Evolutionary conservation across 2,329 filamentous ascomycete genomes (phyloP), one percentile per base, ranked within the genome.

Genomic region (Sporothrix luriei): DNA sequence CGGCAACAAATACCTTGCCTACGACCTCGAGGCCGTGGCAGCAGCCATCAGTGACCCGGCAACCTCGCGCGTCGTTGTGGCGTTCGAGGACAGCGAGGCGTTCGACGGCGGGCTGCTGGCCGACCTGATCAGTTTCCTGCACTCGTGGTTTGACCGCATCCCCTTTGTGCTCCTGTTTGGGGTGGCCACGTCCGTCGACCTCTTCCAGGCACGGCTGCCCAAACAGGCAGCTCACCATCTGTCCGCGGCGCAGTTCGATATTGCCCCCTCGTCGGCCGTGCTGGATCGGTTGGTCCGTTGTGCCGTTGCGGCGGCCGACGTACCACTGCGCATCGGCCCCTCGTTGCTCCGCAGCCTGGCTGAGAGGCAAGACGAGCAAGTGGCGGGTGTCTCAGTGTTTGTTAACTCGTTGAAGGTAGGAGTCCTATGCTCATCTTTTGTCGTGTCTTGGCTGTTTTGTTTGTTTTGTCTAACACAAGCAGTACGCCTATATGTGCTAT

Each of bases 401-500:
- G 83, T 90, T 62, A 87, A 87, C 76, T 88, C 90, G 13, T 75
- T 93, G 2, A 91, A 91, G 82, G 89, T 89, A 77, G 74, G 78
- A 11, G 54, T n/a, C 14, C 3, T 14, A 48, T 26, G 2, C 19
- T 5, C n/a, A 14, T 43, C 33, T 3, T 16, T 4, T 40, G 33
- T 55, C 19, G 13, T 48, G 40, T 16, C n/a, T 66, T 16, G 26
- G 33, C n/a, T 19, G 5, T 21, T 61, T 24, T 64, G 33, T 66
- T 14, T 19, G 5, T 21, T 61, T 24, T 64, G 33, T 66, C 75
- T 76, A 71, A 81, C 71, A 66, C 68, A 7, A 3, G 4, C 55
- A 92, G 86, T 95, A 94, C 79, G 88, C 90, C 0, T 93, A 93
- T 76, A 94, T 96, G 91, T 92, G 90, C 70, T 91, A 93, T 77